These are phyloP conservation scores for Withania somnifera DNA, from an alignment of 305 asterid species.

Conservation along the genomic window DNA sequence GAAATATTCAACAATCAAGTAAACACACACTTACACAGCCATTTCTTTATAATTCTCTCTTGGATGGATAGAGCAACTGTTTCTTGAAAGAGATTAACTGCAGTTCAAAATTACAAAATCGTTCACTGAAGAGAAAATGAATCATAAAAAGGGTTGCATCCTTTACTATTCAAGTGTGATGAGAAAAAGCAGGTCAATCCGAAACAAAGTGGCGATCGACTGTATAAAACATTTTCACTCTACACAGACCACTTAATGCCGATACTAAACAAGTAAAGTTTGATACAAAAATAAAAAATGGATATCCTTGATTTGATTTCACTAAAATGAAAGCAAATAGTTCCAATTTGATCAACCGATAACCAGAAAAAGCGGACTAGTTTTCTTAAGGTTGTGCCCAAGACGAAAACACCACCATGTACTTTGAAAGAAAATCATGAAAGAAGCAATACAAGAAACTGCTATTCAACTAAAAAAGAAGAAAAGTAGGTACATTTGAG, in stretches of 20 bases:
- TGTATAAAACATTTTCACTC: neutral
- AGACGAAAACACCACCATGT: neutral
- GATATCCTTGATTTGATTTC: neutral
- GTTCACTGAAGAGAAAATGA: neutral
- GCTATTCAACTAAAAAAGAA: too few relatives aligned
- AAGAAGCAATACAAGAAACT: neutral
- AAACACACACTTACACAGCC: constrained; percentile 3
- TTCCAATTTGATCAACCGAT: neutral
- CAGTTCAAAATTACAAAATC: neutral
- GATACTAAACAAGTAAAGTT: neutral
- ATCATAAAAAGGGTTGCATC: neutral
- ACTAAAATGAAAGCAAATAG: neutral
- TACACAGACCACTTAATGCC: neutral
- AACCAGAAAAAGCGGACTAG: neutral
- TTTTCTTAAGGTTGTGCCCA: too few relatives aligned
- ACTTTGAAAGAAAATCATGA: neutral
- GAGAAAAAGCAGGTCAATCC: neutral
- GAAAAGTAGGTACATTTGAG: too few relatives aligned
- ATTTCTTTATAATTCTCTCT: neutral
- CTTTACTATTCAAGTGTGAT: neutral
- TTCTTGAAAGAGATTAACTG: neutral
- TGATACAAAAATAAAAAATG: neutral
- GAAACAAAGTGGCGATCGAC: neutral
- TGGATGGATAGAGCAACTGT: neutral
- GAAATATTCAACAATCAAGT: neutral